Evolutionary conservation across 2,329 filamentous ascomycete genomes (phyloP).

Genomic region (Stemphylium vesicarium): DNA sequence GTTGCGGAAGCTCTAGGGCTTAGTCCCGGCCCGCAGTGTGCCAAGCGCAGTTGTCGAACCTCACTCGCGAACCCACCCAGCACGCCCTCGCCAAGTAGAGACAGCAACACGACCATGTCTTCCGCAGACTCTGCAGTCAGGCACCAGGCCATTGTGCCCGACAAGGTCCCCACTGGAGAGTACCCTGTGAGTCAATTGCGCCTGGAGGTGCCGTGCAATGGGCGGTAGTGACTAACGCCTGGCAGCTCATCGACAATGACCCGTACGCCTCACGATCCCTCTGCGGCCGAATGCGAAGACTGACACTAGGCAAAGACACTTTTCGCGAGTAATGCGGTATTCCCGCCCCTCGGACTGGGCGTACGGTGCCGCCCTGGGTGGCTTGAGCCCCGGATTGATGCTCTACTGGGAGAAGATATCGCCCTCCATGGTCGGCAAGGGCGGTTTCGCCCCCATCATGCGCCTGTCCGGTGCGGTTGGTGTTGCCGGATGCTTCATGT

Average conservation of each 20-base stretch:
- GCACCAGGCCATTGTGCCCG: constrained; percentile 64
- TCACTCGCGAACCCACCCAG: constrained; percentile 16
- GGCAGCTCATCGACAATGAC: constrained; percentile 96
- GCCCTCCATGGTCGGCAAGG: constrained; percentile 82
- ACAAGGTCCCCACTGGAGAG: constrained; percentile 80
- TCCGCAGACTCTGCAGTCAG: constrained; percentile 34
- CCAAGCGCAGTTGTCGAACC: constrained; percentile 6
- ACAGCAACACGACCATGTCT: constrained; percentile 39
- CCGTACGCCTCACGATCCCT: constrained; percentile 69
- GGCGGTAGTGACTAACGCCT: constrained; percentile 33
- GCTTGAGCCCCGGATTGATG: constrained; percentile 76
- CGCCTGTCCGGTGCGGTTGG: constrained; percentile 77
- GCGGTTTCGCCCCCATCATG: constrained; percentile 83
- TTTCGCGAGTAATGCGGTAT: constrained; percentile 88
- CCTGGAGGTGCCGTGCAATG: constrained; percentile 22
- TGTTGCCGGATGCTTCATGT: constrained; percentile 77
- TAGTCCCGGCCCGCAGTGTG: neutral
- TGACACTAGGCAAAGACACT: constrained; percentile 67
- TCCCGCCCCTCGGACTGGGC: constrained; percentile 84
- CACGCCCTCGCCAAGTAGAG: constrained; percentile 16
- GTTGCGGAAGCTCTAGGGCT: constrained; percentile 17
- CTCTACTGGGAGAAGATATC: constrained; percentile 81
- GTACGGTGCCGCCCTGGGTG: constrained; percentile 70
- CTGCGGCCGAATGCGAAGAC: constrained; percentile 19
- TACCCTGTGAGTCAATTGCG: constrained; percentile 74